Conservation (phyloP, 345 rosid species). For the Dipteronia sinensis region DNA sequence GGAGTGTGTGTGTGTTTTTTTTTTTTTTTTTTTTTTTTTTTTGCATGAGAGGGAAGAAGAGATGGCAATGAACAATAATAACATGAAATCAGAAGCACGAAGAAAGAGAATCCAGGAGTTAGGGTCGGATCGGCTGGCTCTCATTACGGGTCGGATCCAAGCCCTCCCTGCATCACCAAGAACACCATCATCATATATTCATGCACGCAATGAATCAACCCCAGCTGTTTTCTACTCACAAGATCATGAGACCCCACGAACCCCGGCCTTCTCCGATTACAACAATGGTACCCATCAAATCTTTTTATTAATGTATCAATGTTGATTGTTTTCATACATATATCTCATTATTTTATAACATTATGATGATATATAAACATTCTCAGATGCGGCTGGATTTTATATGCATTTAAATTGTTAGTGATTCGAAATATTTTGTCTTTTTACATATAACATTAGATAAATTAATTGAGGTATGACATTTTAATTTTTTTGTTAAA, state of each 20-base stretch:
- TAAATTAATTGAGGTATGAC: background rate
- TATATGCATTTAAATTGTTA: too few species aligned
- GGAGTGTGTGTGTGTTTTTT: too few species aligned
- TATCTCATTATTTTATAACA: background rate
- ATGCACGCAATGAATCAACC: constrained; percentile 2
- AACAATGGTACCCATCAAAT: constrained; percentile 3
- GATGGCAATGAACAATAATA: constrained; percentile 26
- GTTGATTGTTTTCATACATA: background rate
- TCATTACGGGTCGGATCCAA: constrained; percentile 37
- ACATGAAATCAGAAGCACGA: constrained; percentile 29
- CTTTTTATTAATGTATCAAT: background rate
- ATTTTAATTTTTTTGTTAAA: background rate
- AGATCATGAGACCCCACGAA: constrained; percentile 4
- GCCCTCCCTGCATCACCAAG: constrained; percentile 21
- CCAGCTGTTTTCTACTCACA: background rate
- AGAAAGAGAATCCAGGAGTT: constrained; percentile 33
- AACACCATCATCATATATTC: background rate
- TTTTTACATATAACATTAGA: too few species aligned
- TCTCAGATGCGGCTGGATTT: too few species aligned
- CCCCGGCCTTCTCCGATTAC: background rate
- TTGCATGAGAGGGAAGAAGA: background rate
- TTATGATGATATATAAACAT: too few species aligned
- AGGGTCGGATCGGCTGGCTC: constrained; percentile 44
- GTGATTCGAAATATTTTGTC: background rate
- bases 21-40: too few species aligned